Evolutionary conservation across 768 basidiomycete genomes (phyloP).

Genomic region (Leucosporidium yakuticum): DNA sequence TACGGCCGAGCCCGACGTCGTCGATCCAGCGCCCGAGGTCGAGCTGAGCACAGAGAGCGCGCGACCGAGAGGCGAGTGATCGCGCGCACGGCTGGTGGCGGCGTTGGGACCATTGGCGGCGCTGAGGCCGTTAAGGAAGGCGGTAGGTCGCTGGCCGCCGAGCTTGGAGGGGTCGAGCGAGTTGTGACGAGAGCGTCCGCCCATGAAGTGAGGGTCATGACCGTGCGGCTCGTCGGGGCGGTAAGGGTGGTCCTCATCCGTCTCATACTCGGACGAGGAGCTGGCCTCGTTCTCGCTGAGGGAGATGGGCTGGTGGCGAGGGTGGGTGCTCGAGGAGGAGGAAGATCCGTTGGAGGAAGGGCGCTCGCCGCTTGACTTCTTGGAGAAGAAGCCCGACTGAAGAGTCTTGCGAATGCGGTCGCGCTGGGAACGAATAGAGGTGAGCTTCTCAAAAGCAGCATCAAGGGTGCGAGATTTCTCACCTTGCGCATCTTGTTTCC

Average conservation of each 20-base stretch:
- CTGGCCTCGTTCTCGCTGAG: slow-evolving; percentile 17
- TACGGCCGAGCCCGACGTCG: not conserved
- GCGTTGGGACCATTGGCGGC: not conserved
- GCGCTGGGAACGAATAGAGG: slow-evolving; percentile 8
- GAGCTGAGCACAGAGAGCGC: slow-evolving; percentile 13
- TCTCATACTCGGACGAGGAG: slow-evolving; percentile 21
- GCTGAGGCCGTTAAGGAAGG: not conserved
- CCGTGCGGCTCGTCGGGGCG: not conserved
- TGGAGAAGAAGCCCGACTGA: slow-evolving; percentile 27
- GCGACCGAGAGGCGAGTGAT: slow-evolving; percentile 28
- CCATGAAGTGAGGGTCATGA: slow-evolving; percentile 1
- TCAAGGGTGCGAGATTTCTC: not conserved
- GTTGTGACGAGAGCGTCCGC: slow-evolving; percentile 12
- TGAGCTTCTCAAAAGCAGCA: not conserved
- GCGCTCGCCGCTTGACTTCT: not conserved
- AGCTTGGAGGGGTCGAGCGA: slow-evolving; percentile 33
- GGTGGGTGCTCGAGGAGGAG: not conserved
- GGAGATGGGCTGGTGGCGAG: not conserved
- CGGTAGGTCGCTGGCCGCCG: not conserved
- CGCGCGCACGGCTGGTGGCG: slow-evolving; percentile 4
- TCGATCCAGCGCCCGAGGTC: not conserved
- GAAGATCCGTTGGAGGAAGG: not conserved
- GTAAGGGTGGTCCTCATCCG: slow-evolving; percentile 23
- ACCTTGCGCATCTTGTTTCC: slow-evolving; percentile 63
- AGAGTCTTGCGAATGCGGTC: slow-evolving; percentile 32